Conservation (phyloP, 257 asterid species). For the Haberlea rhodopensis region DNA sequence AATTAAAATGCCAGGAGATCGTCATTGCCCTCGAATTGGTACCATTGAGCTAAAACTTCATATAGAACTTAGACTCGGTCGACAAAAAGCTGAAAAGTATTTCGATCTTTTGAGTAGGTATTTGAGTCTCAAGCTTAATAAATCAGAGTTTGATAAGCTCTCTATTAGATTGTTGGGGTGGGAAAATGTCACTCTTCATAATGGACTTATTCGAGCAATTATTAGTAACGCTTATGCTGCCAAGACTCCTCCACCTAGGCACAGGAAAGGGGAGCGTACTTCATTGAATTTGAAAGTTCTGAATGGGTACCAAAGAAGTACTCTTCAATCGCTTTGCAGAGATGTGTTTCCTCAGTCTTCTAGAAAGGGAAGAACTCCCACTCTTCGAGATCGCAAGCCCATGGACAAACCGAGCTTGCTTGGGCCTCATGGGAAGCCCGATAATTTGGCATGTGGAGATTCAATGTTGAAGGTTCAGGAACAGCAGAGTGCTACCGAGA, state of each 20-base stretch:
- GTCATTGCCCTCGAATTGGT: slow-evolving; percentile 53
- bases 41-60: slow-evolving; percentile 48
- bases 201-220: slow-evolving; percentile 50
- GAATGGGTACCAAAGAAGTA: slow-evolving; percentile 44
- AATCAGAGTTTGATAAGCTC: slow-evolving; percentile 53
- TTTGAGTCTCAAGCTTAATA: slow-evolving; percentile 42
- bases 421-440: slow-evolving; percentile 50
- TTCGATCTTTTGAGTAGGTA: slow-evolving; percentile 45
- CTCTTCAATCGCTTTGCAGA: slow-evolving; percentile 45
- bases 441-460: slow-evolving; percentile 37
- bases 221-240: slow-evolving; percentile 48
- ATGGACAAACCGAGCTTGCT: slow-evolving; percentile 53
- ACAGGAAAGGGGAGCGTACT: slow-evolving; percentile 27
- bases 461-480: slow-evolving; percentile 37
- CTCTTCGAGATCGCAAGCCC: slow-evolving; percentile 38
- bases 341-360: slow-evolving; percentile 46
- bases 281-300: slow-evolving; percentile 35
- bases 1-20: slow-evolving; percentile 40
- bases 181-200: slow-evolving; percentile 58
- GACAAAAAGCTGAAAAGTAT: slow-evolving; percentile 46
- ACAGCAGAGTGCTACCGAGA: slow-evolving; percentile 66
- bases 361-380: slow-evolving; percentile 48
- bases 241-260: slow-evolving; percentile 39
- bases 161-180: slow-evolving; percentile 56
- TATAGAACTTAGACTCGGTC: slow-evolving; percentile 57